Conservation (phyloP, 2,329 filamentous ascomycete species). For the Fusarium sp. region DNA sequence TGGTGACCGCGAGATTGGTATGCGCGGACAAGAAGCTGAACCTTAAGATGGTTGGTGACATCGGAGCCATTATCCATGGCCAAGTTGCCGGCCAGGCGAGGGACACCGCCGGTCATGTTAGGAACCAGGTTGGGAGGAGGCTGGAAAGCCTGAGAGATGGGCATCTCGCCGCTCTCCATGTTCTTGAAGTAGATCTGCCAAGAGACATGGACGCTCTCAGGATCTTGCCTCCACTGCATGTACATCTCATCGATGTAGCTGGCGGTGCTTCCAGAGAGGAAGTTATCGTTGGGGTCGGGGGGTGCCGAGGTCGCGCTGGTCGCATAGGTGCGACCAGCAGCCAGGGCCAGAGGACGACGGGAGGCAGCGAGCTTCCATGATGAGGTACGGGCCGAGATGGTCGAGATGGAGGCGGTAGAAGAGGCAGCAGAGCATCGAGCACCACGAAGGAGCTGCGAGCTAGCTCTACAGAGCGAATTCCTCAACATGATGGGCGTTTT, state of each 20-base stretch:
- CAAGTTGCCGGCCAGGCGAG: conserved; percentile 76
- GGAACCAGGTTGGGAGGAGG: conserved; percentile 94
- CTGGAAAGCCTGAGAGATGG: conserved; percentile 95
- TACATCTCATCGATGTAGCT: conserved; percentile 99
- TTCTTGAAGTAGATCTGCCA: conserved; percentile 99
- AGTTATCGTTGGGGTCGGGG: conserved; percentile 91
- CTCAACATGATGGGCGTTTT: conserved; percentile 73
- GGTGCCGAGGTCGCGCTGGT: conserved; percentile 65
- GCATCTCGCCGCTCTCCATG: conserved; percentile 98
- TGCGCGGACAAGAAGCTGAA: conserved; percentile 94
- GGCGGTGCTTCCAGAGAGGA: conserved; percentile 95
- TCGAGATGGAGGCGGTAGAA: conserved; percentile 59
- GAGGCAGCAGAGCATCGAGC: conserved; percentile 62
- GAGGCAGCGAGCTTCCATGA: conserved; percentile 60
- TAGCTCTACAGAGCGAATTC: conserved; percentile 73
- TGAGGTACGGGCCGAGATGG: conserved; percentile 54
- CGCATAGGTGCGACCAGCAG: conserved; percentile 66
- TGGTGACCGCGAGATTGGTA: conserved; percentile 99
- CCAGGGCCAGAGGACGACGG: conserved; percentile 64
- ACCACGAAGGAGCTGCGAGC: conserved; percentile 71
- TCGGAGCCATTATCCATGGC: conserved; percentile 79
- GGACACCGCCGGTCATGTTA: conserved; percentile 81
- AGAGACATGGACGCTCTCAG: conserved; percentile 93
- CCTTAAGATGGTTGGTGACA: conserved; percentile 96
- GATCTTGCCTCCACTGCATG: conserved; percentile 94